Base-by-base conservation (phyloP, 352 stramenopile genomes). In the Phytopythium boreale region DNA sequence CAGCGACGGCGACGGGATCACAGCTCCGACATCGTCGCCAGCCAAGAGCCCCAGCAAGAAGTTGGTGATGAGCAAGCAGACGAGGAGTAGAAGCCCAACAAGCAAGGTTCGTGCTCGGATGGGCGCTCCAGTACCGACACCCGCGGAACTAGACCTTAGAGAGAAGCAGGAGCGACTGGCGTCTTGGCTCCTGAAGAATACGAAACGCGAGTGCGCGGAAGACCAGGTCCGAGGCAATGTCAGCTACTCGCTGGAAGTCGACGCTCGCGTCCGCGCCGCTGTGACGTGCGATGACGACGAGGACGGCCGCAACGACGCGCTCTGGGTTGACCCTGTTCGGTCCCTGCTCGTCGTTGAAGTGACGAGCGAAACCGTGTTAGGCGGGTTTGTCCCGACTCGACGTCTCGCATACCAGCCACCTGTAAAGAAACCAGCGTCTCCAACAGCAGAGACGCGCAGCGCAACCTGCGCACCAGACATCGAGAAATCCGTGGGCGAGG, bases 361-460 rank as follows among this genome's bases (percentile, higher is more conserved):
- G 67, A 87, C 68, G 37, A 87, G 78, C 44, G 80, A 87, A 34
- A 68, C 71, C 4, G 71, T 87, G 12, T 84, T 89, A 56, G 78
- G 78, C 14, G 80, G 76, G 20, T 55, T 71, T 27, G 60, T 80
- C 5, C 41, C 65, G 14, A 87, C 78, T 1, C 68, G 70, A 27
- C 61, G 76, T 4, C 55, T 84, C 8, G 66, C 68, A 15, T 84
- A 76, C 26, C 36, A 64, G 17, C 34, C 62, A 9, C 22, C 56
- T 29, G 22, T 9, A 15, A 43, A 39, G 9, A 14, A 41, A 20
- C 27, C 7, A 14, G 15, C 22, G 19, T 17, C 6, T 17, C 26
- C 22, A 3, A 15, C 46, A 17, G 8, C 46, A 27, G 22, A 50
- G 43, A 27, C 9, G 26, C 24, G 15, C 1, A 41, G 6, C 51